These are phyloP conservation scores for Gyromitra esculenta DNA, from an alignment of 2,329 filamentous ascomycete genomes.

Conservation along the genomic window DNA sequence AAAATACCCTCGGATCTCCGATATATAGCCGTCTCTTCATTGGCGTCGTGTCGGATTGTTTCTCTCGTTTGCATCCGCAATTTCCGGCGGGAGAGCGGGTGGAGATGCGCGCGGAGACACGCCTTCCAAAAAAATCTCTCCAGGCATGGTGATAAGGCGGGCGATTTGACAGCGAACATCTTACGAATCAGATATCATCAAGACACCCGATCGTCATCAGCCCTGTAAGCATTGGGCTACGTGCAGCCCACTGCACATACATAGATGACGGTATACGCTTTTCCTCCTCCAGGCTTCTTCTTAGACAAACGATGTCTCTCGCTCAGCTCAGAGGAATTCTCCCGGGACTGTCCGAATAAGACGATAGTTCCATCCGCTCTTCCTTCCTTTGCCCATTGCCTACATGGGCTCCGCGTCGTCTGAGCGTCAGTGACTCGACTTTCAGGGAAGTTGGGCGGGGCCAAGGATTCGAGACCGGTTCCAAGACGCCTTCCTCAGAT, in stretches of 20 bases:
- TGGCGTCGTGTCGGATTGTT: conserved; percentile 10
- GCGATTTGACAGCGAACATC: conserved; percentile 25
- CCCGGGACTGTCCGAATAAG: not conserved
- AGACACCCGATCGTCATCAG: conserved; percentile 33
- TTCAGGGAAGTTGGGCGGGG: not conserved
- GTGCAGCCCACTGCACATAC: conserved; percentile 18
- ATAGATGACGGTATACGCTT: conserved; percentile 27
- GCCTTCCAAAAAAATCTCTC: not conserved
- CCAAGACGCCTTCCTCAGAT: conserved; percentile 15
- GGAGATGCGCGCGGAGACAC: conserved; percentile 14
- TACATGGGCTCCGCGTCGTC: not conserved
- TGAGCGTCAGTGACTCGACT: conserved; percentile 12
- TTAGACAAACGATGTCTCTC: not conserved
- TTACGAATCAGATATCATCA: conserved; percentile 37
- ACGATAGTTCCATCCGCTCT: not conserved
- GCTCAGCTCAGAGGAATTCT: conserved; percentile 8
- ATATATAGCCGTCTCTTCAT: conserved; percentile 27
- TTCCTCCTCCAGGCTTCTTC: conserved; percentile 1
- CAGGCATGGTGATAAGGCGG: conserved; percentile 27
- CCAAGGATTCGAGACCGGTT: conserved; percentile 32
- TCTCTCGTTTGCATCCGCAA: conserved; percentile 32
- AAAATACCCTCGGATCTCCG: conserved; percentile 15
- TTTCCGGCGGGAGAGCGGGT: conserved; percentile 29
- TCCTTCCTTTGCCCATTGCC: conserved; percentile 3
- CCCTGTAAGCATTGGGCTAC: conserved; percentile 43